Base-by-base conservation (phyloP, 2,329 filamentous ascomycete species). In the Drechslerella stenobrocha region DNA sequence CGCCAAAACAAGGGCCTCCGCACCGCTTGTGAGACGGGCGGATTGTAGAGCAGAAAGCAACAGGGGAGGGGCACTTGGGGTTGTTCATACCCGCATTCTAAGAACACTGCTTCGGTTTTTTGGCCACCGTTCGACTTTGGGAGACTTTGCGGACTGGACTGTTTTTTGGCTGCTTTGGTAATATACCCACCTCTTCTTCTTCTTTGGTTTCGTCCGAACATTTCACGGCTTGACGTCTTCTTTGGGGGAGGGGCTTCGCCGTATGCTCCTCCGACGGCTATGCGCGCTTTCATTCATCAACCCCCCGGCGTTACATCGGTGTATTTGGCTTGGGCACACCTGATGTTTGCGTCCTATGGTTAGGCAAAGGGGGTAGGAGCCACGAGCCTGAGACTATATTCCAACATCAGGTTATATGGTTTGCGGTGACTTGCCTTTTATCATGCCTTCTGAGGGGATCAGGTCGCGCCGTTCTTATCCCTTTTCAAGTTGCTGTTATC, bases 171-270 rank as follows among this genome's bases (percentile, higher is more conserved):
- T 51, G 56, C 48, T 56, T 67, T 56, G 63, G 63, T 67, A 67
- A 51, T 60, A 67, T 67, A 67, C 55, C 61, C 61, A 50, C 61
- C 53, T 47, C 61, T 59, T 44, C 47, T 59, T 44, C 47, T 60
- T 48, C 63, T 59, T 66, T 59, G 55, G 48, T 60, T 51, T 56
- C 63, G 46, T 67, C 63, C 63, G 63, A 60, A 60, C 63, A 59
- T 57, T 60, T 55, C 63, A 67, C 60, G 55, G 52, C 37, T 51
- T 60, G 44, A 56, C 56, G 44, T 67, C 32, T 60, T 26, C 32
- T n/a, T n/a, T n/a, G n/a, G n/a, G n/a, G n/a, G n/a, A n/a, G 48
- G 56, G 50, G 47, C 40, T 42, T 51, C 40, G 52, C 40, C 47
- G 40, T 37, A 47, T 23, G 23, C 15, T 30, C 30, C 51, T 51